phyloP scores from a whole-genome alignment of 495 filamentous ascomycete species.

The Xylaria grammica region DNA sequence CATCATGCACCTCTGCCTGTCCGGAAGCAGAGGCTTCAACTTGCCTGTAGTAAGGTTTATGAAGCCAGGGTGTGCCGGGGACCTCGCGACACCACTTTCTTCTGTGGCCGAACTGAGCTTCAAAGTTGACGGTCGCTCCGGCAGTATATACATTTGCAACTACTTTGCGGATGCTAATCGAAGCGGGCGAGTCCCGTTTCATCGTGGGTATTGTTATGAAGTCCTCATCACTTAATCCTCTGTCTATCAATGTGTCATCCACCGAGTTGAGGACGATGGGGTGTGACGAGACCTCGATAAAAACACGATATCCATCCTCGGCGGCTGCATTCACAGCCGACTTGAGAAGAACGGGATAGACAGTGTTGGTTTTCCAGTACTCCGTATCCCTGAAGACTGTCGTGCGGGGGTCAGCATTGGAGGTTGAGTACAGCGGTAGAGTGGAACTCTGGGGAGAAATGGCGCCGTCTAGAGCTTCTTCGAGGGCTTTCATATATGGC shows the following conservation, averaged over 20 bases:
- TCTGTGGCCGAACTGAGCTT: conserved; percentile 27
- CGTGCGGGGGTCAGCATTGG: conserved; percentile 32
- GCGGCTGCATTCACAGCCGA: not conserved
- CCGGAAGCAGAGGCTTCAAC: conserved; percentile 27
- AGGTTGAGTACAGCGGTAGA: conserved; percentile 45
- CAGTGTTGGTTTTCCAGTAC: conserved; percentile 31
- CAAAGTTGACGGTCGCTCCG: conserved; percentile 38
- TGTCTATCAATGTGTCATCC: conserved; percentile 29
- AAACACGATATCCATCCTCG: conserved; percentile 37
- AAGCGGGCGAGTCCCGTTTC: not conserved
- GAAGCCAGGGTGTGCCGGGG: conserved; percentile 39
- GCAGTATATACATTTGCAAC: conserved; percentile 34
- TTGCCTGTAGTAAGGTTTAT: conserved; percentile 35
- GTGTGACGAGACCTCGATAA: conserved; percentile 37
- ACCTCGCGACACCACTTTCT: conserved; percentile 35
- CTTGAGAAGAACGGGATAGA: not conserved
- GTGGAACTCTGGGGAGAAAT: not conserved
- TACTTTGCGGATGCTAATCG: conserved; percentile 22
- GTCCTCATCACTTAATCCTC: conserved; percentile 15
- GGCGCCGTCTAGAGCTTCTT: conserved; percentile 22
- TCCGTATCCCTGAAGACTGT: conserved; percentile 25
- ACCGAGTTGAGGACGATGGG: conserved; percentile 38
- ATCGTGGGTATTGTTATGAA: not conserved
- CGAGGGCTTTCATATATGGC: conserved; percentile 32
- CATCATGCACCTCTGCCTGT: conserved; percentile 32